A percentile compares a stretch with the other conserved stretches of the same genome.
These are phyloP conservation scores for Neodidymelliopsis sp. DNA, from an alignment of 2,329 filamentous ascomycete species.

Conservation along the genomic window DNA sequence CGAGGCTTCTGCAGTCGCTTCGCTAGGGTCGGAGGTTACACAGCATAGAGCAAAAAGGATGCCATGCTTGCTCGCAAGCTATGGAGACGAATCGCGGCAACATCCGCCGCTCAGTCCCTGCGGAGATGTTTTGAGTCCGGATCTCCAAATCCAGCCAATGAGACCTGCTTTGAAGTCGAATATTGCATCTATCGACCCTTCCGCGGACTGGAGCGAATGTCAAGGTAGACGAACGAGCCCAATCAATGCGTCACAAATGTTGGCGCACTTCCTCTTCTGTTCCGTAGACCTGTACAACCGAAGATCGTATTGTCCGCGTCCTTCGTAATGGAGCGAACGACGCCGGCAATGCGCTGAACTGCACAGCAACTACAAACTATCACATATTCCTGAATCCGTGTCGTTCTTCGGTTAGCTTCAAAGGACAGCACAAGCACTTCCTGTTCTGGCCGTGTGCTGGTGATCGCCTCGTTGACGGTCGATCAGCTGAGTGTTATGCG, in stretches of 20 bases:
- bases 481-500: no score
- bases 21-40: conserved; percentile 2
- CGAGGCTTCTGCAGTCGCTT: background rate
- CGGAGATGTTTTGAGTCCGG: no score
- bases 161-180: background rate
- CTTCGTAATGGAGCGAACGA: background rate
- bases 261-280: no score
- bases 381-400: background rate
- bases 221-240: no score
- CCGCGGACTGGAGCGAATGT: background rate
- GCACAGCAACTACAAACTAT: background rate
- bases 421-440: background rate
- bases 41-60: conserved; percentile 9
- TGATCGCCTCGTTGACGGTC: background rate
- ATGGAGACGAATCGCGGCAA: no score
- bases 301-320: background rate
- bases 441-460: background rate
- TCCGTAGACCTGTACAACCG: no score
- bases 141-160: background rate
- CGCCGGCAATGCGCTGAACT: background rate
- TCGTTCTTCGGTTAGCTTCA: background rate
- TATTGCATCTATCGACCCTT: background rate
- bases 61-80: background rate
- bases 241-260: no score
- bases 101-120: no score